Evolutionary conservation across 306 rosid species (phyloP).

Genomic region (Vigna unguiculata): DNA sequence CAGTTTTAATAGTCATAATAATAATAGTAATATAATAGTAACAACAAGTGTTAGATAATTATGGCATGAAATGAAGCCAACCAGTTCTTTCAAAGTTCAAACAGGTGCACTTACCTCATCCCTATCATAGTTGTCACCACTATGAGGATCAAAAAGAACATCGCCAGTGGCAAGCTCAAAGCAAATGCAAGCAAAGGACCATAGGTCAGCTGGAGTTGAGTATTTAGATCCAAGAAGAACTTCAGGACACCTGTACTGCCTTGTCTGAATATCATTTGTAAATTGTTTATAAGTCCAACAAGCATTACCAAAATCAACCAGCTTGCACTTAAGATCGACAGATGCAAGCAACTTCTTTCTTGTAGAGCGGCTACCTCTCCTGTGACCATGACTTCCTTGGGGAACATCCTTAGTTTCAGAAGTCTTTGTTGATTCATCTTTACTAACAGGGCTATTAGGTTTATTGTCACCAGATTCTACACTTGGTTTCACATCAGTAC

Average conservation of each 20-base stretch:
- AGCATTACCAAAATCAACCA: constrained; percentile 98
- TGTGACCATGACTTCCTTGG: constrained; percentile 55
- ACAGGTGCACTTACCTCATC: constrained; percentile 76
- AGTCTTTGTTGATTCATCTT: constrained; percentile 54
- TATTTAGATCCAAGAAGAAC: constrained; percentile 96
- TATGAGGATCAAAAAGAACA: constrained; percentile 98
- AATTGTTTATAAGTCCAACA: constrained; percentile 99
- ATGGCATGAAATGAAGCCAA: constrained; percentile 33
- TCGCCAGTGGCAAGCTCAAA: constrained; percentile 96
- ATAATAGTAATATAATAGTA: background rate
- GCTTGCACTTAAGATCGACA: constrained; percentile 82
- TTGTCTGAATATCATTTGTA: constrained; percentile 94
- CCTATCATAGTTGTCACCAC: constrained; percentile 93
- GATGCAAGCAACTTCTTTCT: constrained; percentile 75
- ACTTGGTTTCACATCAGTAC: constrained; percentile 56
- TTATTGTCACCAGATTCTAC: constrained; percentile 52
- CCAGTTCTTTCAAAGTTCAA: constrained; percentile 11
- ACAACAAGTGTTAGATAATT: constrained; percentile 30
- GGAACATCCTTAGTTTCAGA: constrained; percentile 53
- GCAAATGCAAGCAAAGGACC: constrained; percentile 99
- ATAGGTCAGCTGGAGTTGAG: constrained; percentile 88
- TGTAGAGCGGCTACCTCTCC: constrained; percentile 67
- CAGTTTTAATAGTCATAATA: constrained; percentile 4
- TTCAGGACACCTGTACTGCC: constrained; percentile 99
- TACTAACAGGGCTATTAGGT: constrained; percentile 48